Percentiles rank a stretch among this genome's conserved stretches.
Evolutionary conservation across 805 yeast species (phyloP).

Genomic region (Zygosaccharomyces kombuchaensis): DNA sequence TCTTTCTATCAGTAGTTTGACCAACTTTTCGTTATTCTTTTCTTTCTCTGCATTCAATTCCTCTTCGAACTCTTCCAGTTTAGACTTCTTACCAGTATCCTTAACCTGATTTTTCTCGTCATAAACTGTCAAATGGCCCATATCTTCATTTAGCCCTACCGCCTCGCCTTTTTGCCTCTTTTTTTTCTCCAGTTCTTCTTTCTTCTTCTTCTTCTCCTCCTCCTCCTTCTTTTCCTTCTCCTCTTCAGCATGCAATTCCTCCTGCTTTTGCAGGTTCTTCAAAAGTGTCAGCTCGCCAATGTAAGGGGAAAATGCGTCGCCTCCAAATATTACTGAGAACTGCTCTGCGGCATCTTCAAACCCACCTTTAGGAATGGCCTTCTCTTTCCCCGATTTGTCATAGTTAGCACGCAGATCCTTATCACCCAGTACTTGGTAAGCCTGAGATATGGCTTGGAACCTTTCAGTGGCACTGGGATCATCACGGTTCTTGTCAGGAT

Average conservation of each 20-base stretch:
- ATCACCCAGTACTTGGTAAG: constrained; percentile 73
- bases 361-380: constrained; percentile 64
- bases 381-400: constrained; percentile 72
- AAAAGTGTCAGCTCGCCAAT: constrained; percentile 84
- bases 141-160: constrained; percentile 5
- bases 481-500: constrained; percentile 77
- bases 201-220: constrained; percentile 29
- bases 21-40: constrained; percentile 58
- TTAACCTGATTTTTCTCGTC: constrained; percentile 31
- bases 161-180: constrained; percentile 6
- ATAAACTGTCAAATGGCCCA: constrained; percentile 9
- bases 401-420: constrained; percentile 59
- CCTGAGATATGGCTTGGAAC: constrained; percentile 59
- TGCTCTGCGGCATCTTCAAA: constrained; percentile 73
- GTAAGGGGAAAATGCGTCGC: constrained; percentile 80
- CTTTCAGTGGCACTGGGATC: constrained; percentile 72
- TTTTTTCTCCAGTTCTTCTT: constrained; percentile 4
- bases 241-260: constrained; percentile 47
- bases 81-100: constrained; percentile 40
- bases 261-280: constrained; percentile 65
- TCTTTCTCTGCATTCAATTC: constrained; percentile 65
- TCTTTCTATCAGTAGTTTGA: constrained; percentile 52
- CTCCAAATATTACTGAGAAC: constrained; percentile 75
- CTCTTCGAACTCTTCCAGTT: constrained; percentile 63
- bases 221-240: constrained; percentile 38